Evolutionary conservation across 73 alveolate genomes (phyloP), one percentile per base, ranked within the genome.

Genomic region (Paramecium biaurelia): DNA sequence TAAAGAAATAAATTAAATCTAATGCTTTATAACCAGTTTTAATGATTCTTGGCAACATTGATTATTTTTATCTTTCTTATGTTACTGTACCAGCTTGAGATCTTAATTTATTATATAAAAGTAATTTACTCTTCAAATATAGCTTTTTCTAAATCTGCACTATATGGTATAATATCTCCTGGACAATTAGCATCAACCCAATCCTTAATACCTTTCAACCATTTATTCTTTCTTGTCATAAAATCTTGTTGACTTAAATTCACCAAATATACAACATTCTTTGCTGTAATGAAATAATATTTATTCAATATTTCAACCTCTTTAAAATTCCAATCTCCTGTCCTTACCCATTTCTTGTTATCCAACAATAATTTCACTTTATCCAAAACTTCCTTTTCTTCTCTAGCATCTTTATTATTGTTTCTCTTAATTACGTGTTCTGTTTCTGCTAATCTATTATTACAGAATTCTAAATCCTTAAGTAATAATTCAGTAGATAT

Each of bases 1-100:
- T 99, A 97, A 98, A 99, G 96, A 96, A 99, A 85, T 99, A 99
- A 82, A 98, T 96, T 85, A 99, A 93, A 57, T 97, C 97, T 68
- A 99, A 93, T 57, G 99, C 96, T 74, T 92, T 92, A 85, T 98
- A 98, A 11, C 99, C 99, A 45, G 98, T 96, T 85, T 95, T 94
- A 58, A 98, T 97, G 92, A 98, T 93, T 93, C 96, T 97, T 85
- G 96, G 95, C 70, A 98, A 93, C 97, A 95, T 90, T 12, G 99
- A 95, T 41, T 93, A 94, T 26, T 98, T 92, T 84, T 95, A 97
- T 94, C 86, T 93, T 30, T 86, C 97, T 85, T 95, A 93, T 15
- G 94, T 86, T 47, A 93, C 89, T 79, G 89, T 95, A 32, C 34
- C 30, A 34, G 88, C 87, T 57, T 28, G 11, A 58, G 32, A 18